phyloP scores from a whole-genome alignment of 768 basidiomycete species.

The Serpula lacrymans region DNA sequence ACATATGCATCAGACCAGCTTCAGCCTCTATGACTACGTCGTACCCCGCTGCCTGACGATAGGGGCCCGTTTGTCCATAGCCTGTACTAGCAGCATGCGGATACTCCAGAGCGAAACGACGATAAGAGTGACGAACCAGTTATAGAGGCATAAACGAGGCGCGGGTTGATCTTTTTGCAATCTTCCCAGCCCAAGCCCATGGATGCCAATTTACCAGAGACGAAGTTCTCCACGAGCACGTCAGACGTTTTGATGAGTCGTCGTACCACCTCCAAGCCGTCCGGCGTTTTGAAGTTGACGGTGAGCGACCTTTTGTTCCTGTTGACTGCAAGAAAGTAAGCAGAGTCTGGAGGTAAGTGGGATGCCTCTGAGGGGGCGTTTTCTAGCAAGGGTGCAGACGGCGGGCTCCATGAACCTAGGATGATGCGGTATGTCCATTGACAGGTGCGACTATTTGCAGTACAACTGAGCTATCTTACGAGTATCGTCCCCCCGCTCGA shows the following conservation, averaged over 20 bases:
- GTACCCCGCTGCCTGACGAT: constrained; percentile 78
- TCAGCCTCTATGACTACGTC: constrained; percentile 87
- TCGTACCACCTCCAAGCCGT: constrained; percentile 73
- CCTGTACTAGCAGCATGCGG: constrained; percentile 34
- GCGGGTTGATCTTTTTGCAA: constrained; percentile 71
- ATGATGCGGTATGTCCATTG: constrained; percentile 8
- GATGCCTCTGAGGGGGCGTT: constrained; percentile 49
- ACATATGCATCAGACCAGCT: constrained; percentile 95
- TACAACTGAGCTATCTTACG: constrained; percentile 39
- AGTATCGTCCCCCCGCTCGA: constrained; percentile 84
- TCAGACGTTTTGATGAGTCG: constrained; percentile 73
- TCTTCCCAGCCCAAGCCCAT: constrained; percentile 87
- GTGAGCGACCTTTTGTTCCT: constrained; percentile 88
- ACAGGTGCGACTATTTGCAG: constrained; percentile 10
- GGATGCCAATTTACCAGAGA: constrained; percentile 78
- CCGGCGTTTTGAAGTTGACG: constrained; percentile 78
- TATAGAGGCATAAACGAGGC: constrained; percentile 84
- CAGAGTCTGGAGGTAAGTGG: constrained; percentile 83
- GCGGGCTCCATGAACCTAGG: constrained; percentile 64
- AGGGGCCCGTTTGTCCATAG: constrained; percentile 90
- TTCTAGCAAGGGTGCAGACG: constrained; percentile 47
- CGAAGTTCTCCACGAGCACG: constrained; percentile 86
- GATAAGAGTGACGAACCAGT: constrained; percentile 52
- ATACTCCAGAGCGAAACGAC: neutral
- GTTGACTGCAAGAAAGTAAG: constrained; percentile 88